A percentile compares a stretch with the other conserved stretches of the same genome.
Evolutionary conservation across 2,329 filamentous ascomycete genomes (phyloP).

Genomic region (Bipolaris victoriae): DNA sequence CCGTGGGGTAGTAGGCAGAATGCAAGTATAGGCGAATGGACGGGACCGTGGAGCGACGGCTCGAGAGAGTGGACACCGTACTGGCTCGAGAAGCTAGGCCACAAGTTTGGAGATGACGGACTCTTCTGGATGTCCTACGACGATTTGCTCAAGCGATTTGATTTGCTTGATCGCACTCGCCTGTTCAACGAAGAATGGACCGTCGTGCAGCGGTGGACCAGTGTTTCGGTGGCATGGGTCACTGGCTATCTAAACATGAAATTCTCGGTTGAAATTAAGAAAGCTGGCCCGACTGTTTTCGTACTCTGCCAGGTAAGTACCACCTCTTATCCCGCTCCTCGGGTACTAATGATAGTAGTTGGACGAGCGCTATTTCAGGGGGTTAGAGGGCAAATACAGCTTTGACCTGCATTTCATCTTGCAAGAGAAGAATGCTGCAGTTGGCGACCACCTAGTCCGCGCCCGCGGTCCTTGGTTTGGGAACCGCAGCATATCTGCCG

Average conservation of each 20-base stretch:
- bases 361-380: constrained; percentile 64
- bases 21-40: constrained; percentile 66
- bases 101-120: constrained; percentile 78
- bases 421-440: constrained; percentile 55
- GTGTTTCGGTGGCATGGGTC: constrained; percentile 63
- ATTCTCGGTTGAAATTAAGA: constrained; percentile 61
- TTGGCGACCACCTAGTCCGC: constrained; percentile 61
- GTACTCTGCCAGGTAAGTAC: constrained; percentile 61
- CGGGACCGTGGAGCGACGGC: constrained; percentile 79
- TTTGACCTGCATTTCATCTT: constrained; percentile 65
- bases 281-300: constrained; percentile 60
- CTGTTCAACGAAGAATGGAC: constrained; percentile 66
- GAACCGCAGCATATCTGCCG: constrained; percentile 75
- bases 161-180: constrained; percentile 64
- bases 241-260: constrained; percentile 66
- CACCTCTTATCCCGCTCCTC: constrained; percentile 33
- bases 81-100: constrained; percentile 72
- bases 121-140: constrained; percentile 67
- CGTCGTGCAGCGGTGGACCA: constrained; percentile 65
- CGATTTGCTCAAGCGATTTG: constrained; percentile 63
- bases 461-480: constrained; percentile 61
- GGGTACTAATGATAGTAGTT: constrained; percentile 54
- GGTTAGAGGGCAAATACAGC: constrained; percentile 61
- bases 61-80: constrained; percentile 83
- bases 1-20: constrained; percentile 72